phyloP scores from a whole-genome alignment of 2,329 filamentous ascomycete genomes.

The Gremmenia infestans region DNA sequence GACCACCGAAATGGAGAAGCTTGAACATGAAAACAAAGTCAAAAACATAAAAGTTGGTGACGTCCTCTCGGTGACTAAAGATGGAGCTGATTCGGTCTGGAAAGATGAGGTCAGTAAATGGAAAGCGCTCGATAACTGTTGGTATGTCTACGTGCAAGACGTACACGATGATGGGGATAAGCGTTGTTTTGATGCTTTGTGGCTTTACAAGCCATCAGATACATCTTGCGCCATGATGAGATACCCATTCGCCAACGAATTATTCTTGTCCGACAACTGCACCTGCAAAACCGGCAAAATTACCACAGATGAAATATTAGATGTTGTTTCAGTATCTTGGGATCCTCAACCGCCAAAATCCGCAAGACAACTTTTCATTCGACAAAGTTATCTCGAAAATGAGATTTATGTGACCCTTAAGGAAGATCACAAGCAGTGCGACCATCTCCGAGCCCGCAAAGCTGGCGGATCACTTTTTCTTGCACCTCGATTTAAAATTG shows the following conservation, averaged over 20 bases:
- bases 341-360: slow-evolving; percentile 41
- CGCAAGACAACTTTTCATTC: slow-evolving; percentile 55
- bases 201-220: slow-evolving; percentile 68
- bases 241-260: slow-evolving; percentile 67
- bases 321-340: slow-evolving; percentile 54
- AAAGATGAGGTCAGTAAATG: slow-evolving; percentile 41
- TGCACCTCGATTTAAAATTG: slow-evolving; percentile 27
- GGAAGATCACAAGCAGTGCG: slow-evolving; percentile 50
- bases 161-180: slow-evolving; percentile 37
- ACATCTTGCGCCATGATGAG: slow-evolving; percentile 63
- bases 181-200: slow-evolving; percentile 58
- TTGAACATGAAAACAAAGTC: slow-evolving; percentile 32
- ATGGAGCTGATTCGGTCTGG: slow-evolving; percentile 50
- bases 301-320: slow-evolving; percentile 49
- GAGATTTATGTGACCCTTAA: slow-evolving; percentile 59
- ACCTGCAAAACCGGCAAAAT: slow-evolving; percentile 52
- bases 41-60: slow-evolving; percentile 48
- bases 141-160: slow-evolving; percentile 66
- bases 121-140: slow-evolving; percentile 45
- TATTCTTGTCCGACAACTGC: slow-evolving; percentile 74
- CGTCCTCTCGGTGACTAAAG: slow-evolving; percentile 42
- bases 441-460: slow-evolving; percentile 30
- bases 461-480: not conserved
- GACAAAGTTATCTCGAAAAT: slow-evolving; percentile 60
- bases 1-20: slow-evolving; percentile 16